phyloP scores from a whole-genome alignment of 2,329 filamentous ascomycete species.

The Aspergillus viridinutans region DNA sequence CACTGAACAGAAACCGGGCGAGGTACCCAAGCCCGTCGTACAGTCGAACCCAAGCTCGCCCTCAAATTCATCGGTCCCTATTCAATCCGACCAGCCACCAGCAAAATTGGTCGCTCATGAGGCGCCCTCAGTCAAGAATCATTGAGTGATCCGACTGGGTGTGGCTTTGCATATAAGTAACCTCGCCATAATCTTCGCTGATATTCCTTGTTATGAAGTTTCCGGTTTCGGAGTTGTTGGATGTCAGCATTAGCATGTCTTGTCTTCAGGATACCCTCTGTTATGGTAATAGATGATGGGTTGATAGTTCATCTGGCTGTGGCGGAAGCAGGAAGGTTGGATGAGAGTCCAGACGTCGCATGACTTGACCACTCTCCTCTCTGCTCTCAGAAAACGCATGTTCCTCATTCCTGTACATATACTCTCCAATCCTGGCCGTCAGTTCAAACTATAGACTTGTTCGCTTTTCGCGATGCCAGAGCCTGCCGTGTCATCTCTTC shows the following conservation, averaged over 20 bases:
- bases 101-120: neutral
- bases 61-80: neutral
- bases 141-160: neutral
- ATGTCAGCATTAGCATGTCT: neutral
- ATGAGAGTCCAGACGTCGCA: neutral
- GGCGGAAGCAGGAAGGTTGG: neutral
- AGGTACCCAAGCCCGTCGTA: slow-evolving; percentile 1
- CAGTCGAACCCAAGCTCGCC: slow-evolving; percentile 3
- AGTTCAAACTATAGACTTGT: neutral
- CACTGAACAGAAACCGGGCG: slow-evolving; percentile 8
- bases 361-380: neutral
- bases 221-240: neutral
- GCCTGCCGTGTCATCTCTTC: neutral
- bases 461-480: neutral
- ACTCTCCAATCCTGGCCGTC: neutral
- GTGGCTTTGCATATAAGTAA: neutral
- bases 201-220: neutral
- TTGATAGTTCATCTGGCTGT: neutral
- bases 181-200: neutral
- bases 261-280: neutral
- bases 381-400: neutral
- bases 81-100: neutral
- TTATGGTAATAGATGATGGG: neutral
- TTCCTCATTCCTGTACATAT: neutral
- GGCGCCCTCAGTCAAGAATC: neutral